These are phyloP conservation scores for Paracoccidioides brasiliensis DNA, from an alignment of 2,329 filamentous ascomycete species.

Conservation along the genomic window DNA sequence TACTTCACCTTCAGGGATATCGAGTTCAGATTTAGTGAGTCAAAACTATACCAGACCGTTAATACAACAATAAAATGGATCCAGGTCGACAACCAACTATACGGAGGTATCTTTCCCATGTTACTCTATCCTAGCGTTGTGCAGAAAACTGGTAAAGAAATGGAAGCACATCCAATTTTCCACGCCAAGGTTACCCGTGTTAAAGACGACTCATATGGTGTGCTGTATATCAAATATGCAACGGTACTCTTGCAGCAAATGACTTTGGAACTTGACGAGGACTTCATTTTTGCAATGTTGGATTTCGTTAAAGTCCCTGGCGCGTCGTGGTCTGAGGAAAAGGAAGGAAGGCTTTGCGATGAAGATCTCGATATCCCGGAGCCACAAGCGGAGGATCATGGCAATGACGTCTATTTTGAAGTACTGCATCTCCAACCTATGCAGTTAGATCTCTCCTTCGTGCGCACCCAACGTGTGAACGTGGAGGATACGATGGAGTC, in stretches of 20 bases:
- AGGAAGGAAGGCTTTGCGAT: constrained; percentile 77
- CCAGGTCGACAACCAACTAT: constrained; percentile 95
- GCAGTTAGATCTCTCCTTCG: constrained; percentile 94
- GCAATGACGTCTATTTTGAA: constrained; percentile 96
- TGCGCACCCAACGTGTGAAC: constrained; percentile 91
- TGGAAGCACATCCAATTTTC: constrained; percentile 89
- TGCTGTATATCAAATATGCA: constrained; percentile 96
- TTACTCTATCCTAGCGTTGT: constrained; percentile 95
- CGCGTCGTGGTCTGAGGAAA: constrained; percentile 71
- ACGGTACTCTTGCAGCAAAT: constrained; percentile 90
- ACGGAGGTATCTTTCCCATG: constrained; percentile 96
- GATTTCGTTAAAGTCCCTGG: constrained; percentile 92
- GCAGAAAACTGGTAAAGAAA: constrained; percentile 90
- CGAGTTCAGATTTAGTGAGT: constrained; percentile 82
- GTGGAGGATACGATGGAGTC: constrained; percentile 87
- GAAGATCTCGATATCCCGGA: constrained; percentile 85
- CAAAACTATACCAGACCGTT: constrained; percentile 82
- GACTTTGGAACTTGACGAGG: constrained; percentile 94
- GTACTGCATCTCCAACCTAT: constrained; percentile 93
- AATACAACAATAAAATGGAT: constrained; percentile 95
- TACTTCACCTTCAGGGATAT: constrained; percentile 90
- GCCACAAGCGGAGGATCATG: constrained; percentile 67
- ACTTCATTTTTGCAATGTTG: constrained; percentile 91
- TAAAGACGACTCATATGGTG: constrained; percentile 96
- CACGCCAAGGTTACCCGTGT: constrained; percentile 84